These are phyloP conservation scores for Hypomontagnella submonticulosa DNA, from an alignment of 495 filamentous ascomycete species.

Conservation along the genomic window DNA sequence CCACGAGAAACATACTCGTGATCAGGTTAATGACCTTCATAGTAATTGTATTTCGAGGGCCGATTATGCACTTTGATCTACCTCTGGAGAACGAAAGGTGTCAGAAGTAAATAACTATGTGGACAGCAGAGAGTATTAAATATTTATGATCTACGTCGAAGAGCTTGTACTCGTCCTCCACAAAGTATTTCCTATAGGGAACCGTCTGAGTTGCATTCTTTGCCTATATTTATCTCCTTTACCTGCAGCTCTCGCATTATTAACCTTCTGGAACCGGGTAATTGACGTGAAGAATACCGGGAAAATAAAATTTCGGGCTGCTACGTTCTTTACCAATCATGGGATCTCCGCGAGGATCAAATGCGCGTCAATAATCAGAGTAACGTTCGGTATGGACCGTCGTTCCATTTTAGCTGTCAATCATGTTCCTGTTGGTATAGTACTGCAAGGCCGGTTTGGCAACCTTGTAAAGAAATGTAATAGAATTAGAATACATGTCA, in stretches of 20 bases:
- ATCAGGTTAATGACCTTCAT: constrained; percentile 23
- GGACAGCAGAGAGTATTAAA: neutral
- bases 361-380: constrained; percentile 12
- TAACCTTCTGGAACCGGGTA: constrained; percentile 22
- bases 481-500: too few relatives aligned
- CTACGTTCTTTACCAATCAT: constrained; percentile 21
- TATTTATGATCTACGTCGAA: neutral
- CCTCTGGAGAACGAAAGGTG: neutral
- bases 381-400: neutral
- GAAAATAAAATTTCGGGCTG: constrained; percentile 12
- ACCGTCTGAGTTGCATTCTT: constrained; percentile 14
- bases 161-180: constrained; percentile 2
- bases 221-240: constrained; percentile 26
- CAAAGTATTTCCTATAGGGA: constrained; percentile 10
- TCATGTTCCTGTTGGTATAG: too few relatives aligned
- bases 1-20: constrained; percentile 15
- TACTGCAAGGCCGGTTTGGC: too few relatives aligned
- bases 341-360: constrained; percentile 16
- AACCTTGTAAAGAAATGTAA: too few relatives aligned
- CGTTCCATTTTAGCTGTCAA: constrained; percentile 1
- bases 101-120: neutral
- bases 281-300: constrained; percentile 22
- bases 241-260: constrained; percentile 7
- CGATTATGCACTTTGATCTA: neutral
- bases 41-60: neutral